These are phyloP conservation scores for Usnea hakonensis DNA, from an alignment of 495 filamentous ascomycete genomes.

Conservation along the genomic window DNA sequence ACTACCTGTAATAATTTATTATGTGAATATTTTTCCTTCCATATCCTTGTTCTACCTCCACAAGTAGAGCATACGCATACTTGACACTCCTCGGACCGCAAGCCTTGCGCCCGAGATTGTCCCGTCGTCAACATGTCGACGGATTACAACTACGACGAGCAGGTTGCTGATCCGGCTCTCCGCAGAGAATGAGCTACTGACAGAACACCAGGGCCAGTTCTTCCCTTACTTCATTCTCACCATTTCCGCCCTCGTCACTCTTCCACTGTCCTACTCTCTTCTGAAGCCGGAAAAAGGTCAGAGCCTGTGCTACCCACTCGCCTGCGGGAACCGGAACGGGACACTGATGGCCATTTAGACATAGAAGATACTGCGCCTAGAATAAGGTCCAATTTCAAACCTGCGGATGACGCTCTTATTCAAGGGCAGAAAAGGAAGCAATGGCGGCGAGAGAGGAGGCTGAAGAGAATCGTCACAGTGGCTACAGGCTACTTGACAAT, in stretches of 20 bases:
- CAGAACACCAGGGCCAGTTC: slow-evolving; percentile 71
- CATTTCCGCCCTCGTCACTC: slow-evolving; percentile 74
- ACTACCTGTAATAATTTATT: too few species aligned
- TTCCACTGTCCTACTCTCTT: slow-evolving; percentile 84
- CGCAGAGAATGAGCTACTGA: slow-evolving; percentile 11
- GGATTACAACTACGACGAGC: slow-evolving; percentile 96
- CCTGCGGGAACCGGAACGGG: not conserved
- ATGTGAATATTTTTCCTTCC: too few species aligned
- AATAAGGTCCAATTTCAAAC: slow-evolving; percentile 70
- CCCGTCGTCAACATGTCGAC: slow-evolving; percentile 64
- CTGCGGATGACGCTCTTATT: slow-evolving; percentile 74
- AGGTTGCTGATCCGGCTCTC: slow-evolving; percentile 41
- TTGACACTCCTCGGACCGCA: too few species aligned
- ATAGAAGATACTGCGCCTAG: slow-evolving; percentile 59
- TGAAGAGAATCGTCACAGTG: slow-evolving; percentile 77
- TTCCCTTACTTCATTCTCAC: slow-evolving; percentile 98
- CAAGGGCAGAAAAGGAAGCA: slow-evolving; percentile 79
- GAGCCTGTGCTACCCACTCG: slow-evolving; percentile 21
- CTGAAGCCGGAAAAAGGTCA: slow-evolving; percentile 68
- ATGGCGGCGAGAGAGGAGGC: slow-evolving; percentile 77
- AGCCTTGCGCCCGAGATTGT: slow-evolving; percentile 1
- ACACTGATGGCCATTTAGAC: slow-evolving; percentile 30
- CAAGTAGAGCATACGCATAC: too few species aligned
- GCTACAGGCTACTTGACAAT: slow-evolving; percentile 74
- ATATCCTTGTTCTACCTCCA: too few species aligned